phyloP scores from a whole-genome alignment of 2,329 filamentous ascomycete genomes.

The Xylariaceae sp. region DNA sequence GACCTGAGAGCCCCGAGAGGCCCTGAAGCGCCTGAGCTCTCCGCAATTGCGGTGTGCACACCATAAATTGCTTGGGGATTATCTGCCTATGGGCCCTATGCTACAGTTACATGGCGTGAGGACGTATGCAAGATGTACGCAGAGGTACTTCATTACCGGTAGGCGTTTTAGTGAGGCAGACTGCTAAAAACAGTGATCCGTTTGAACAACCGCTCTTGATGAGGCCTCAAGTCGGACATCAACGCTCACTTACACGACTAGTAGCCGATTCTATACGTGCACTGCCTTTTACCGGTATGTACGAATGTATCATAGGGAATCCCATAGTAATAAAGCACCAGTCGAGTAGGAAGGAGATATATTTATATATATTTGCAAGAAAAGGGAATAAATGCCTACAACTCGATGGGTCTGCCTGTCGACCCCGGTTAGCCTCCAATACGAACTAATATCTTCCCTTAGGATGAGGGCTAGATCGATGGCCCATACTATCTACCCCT shows the following conservation, averaged over 20 bases:
- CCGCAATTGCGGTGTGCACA: constrained; percentile 16
- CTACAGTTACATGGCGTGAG: background rate
- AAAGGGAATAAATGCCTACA: background rate
- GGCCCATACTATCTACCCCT: constrained; percentile 15
- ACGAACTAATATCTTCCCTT: constrained; percentile 16
- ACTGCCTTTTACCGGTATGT: background rate
- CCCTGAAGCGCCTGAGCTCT: background rate
- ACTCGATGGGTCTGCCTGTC: background rate
- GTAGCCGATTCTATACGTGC: background rate
- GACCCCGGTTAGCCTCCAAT: constrained; percentile 15
- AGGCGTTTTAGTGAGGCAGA: no score
- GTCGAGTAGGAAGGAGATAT: background rate
- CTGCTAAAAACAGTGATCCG: no score
- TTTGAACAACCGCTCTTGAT: no score
- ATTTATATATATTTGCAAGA: background rate
- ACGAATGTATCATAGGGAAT: background rate
- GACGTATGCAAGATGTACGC: no score
- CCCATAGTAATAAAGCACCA: background rate
- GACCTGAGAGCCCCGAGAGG: background rate
- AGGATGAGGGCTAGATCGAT: constrained; percentile 10
- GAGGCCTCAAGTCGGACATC: background rate
- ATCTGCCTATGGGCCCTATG: background rate
- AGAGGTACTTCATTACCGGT: no score
- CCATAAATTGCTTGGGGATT: background rate
- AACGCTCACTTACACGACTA: background rate